Evolutionary conservation across 305 asterid species (phyloP).

Genomic region (Rubia occidens): DNA sequence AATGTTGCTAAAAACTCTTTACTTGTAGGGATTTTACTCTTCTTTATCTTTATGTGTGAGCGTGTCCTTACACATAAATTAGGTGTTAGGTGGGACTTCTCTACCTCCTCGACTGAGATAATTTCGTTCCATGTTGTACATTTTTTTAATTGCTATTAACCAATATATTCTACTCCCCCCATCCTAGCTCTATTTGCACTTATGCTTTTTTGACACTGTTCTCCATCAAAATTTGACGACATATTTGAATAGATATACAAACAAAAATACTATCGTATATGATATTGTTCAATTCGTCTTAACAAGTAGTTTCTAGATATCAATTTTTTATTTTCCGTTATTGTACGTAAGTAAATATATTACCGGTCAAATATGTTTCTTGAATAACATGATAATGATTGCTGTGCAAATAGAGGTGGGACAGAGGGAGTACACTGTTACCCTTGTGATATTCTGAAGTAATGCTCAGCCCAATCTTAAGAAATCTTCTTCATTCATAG

Average conservation of each 20-base stretch:
- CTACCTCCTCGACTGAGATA: slow-evolving; percentile 1
- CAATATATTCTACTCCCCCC: background rate
- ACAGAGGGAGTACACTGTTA: background rate
- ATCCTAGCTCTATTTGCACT: too few relatives aligned
- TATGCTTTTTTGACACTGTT: too few relatives aligned
- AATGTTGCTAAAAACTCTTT: background rate
- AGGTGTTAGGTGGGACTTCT: background rate
- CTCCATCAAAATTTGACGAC: too few relatives aligned
- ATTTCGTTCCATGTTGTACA: slow-evolving; percentile 1
- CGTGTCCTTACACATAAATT: background rate
- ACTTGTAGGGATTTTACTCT: background rate
- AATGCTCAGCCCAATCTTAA: background rate
- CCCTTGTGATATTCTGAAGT: background rate
- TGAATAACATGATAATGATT: too few relatives aligned
- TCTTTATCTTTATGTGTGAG: background rate
- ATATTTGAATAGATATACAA: too few relatives aligned
- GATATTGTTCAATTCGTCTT: too few relatives aligned
- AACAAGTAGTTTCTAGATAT: too few relatives aligned
- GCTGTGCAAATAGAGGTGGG: too few relatives aligned
- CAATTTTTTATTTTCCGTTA: too few relatives aligned
- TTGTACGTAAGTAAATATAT: too few relatives aligned
- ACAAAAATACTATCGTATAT: too few relatives aligned
- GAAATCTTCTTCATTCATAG: background rate
- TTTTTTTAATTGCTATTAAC: background rate
- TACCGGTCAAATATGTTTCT: too few relatives aligned